Conservation (phyloP, 2,329 filamentous ascomycete species). For the Neurospora sp. region DNA sequence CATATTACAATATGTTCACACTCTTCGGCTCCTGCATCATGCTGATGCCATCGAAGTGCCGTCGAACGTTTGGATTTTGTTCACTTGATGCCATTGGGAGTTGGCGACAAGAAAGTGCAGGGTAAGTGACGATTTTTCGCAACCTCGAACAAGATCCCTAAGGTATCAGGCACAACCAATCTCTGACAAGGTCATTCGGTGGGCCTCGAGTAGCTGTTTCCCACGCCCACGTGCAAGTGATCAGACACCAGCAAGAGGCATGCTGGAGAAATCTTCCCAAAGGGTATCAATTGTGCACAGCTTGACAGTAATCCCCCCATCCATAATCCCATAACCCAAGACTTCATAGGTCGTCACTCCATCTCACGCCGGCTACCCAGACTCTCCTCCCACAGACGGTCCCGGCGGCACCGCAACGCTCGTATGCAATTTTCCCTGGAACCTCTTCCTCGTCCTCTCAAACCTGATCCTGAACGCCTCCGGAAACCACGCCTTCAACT, state of each 20-base stretch:
- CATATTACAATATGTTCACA: background rate
- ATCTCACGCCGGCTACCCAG: background rate
- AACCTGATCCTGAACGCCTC: constrained; percentile 36
- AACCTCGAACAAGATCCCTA: no score
- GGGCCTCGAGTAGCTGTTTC: background rate
- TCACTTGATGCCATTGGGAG: background rate
- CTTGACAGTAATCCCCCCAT: no score
- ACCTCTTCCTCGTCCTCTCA: constrained; percentile 30
- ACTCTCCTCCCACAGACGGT: background rate
- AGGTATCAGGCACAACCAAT: background rate
- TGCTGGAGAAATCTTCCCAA: background rate
- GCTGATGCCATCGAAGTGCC: background rate
- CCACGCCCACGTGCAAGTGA: background rate
- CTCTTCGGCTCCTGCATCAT: background rate
- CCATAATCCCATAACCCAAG: background rate
- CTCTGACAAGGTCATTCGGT: background rate
- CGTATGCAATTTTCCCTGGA: constrained; percentile 22
- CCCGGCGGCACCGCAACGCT: background rate
- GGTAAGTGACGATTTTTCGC: background rate
- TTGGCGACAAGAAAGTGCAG: background rate
- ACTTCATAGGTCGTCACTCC: background rate
- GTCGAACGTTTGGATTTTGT: background rate
- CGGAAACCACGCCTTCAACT: constrained; percentile 41
- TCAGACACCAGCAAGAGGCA: background rate
- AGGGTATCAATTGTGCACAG: background rate